Conservation (phyloP, 192 early-diverging fungal genomes). For the Obelidium mucronatum region DNA sequence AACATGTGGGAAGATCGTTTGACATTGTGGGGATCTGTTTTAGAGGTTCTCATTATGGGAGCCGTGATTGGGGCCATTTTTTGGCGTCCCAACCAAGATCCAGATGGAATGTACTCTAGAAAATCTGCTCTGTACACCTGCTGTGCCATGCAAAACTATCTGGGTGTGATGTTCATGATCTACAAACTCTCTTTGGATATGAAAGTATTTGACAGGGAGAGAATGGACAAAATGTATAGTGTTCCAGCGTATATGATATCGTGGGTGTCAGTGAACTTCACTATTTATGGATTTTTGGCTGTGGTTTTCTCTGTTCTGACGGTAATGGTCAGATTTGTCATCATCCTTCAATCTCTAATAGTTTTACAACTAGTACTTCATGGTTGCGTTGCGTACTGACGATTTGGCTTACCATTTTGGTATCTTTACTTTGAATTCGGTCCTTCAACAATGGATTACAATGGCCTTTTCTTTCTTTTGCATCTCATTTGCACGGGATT, state of each 20-base stretch:
- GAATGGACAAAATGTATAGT: slow-evolving; percentile 57
- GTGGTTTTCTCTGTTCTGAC: slow-evolving; percentile 45
- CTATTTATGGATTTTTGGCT: slow-evolving; percentile 37
- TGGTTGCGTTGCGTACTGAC: slow-evolving; percentile 51
- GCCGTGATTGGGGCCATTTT: slow-evolving; percentile 50
- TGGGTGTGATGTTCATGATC: slow-evolving; percentile 52
- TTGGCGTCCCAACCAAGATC: slow-evolving; percentile 44
- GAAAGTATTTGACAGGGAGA: slow-evolving; percentile 57
- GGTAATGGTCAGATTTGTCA: not conserved
- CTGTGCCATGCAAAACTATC: slow-evolving; percentile 48
- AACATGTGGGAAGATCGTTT: slow-evolving; percentile 53
- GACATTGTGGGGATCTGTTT: slow-evolving; percentile 50
- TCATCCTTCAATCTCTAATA: not conserved
- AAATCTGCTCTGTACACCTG: slow-evolving; percentile 44
- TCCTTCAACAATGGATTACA: slow-evolving; percentile 32
- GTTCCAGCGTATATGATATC: slow-evolving; percentile 52
- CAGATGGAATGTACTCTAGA: slow-evolving; percentile 44
- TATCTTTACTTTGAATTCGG: slow-evolving; percentile 31
- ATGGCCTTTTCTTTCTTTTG: slow-evolving; percentile 42
- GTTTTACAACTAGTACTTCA: slow-evolving; percentile 41
- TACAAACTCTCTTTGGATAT: slow-evolving; percentile 52
- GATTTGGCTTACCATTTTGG: slow-evolving; percentile 43
- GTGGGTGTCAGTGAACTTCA: slow-evolving; percentile 47
- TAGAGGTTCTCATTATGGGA: slow-evolving; percentile 49
- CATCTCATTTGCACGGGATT: slow-evolving; percentile 51